Conservation (phyloP, 371 early-diverging fungal species). For the Choanephora cucurbitarum region DNA sequence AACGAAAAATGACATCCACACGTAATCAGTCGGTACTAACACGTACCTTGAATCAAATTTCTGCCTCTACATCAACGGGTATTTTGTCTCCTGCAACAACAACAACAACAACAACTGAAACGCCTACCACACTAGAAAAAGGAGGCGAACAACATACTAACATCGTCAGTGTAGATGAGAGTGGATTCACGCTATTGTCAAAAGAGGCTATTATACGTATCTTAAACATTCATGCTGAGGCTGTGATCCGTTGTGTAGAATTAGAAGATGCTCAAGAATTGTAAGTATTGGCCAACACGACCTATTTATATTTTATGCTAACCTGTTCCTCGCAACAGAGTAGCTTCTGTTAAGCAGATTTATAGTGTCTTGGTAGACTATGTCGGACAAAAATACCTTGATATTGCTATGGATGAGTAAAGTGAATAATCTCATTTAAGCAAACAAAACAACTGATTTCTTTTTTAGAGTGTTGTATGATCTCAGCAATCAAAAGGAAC, state of each 20-base stretch:
- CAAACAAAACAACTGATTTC: background rate
- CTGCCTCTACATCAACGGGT: constrained; percentile 44
- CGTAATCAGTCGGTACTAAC: constrained; percentile 67
- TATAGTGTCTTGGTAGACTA: constrained; percentile 76
- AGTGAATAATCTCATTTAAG: constrained; percentile 18
- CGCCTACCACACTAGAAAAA: constrained; percentile 23
- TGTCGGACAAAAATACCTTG: constrained; percentile 79
- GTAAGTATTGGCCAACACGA: too few relatives aligned
- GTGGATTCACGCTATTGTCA: constrained; percentile 60
- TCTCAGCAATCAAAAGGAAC: constrained; percentile 63
- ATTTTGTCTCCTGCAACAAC: constrained; percentile 24
- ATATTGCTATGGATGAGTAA: constrained; percentile 82
- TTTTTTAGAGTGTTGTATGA: constrained; percentile 74
- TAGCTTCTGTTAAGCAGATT: constrained; percentile 46
- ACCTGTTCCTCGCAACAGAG: too few relatives aligned
- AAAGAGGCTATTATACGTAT: constrained; percentile 62
- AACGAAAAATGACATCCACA: constrained; percentile 58
- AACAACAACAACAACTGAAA: constrained; percentile 17
- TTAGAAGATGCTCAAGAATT: constrained; percentile 70
- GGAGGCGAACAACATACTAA: constrained; percentile 12
- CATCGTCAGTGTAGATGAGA: constrained; percentile 37
- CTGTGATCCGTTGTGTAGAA: constrained; percentile 81
- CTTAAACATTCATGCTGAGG: constrained; percentile 85
- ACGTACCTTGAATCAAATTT: constrained; percentile 73
- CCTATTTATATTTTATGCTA: constrained; percentile 10